A percentile compares a stretch with the other conserved stretches of the same genome.
These are phyloP conservation scores for Lactarius akahatsu DNA, from an alignment of 768 basidiomycete species.

Conservation along the genomic window DNA sequence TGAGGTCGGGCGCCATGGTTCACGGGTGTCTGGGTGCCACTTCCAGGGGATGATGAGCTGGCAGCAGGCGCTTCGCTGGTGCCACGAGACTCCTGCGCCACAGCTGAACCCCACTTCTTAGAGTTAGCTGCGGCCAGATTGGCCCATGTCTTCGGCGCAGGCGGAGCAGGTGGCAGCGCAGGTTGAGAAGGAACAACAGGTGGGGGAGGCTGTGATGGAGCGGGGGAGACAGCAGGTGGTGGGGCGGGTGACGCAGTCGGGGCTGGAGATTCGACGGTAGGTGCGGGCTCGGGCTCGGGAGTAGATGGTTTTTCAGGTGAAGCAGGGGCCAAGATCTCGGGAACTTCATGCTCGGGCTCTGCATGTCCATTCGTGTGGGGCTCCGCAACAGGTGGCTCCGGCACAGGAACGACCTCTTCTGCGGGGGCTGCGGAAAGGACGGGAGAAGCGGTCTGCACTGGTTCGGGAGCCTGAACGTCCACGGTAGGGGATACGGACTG, in stretches of 20 bases:
- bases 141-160: constrained; percentile 83
- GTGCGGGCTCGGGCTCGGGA: constrained; percentile 36
- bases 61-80: constrained; percentile 60
- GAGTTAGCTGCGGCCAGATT: constrained; percentile 81
- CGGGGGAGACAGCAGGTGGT: constrained; percentile 33
- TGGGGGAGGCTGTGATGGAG: constrained; percentile 26
- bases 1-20: constrained; percentile 38
- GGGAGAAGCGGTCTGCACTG: constrained; percentile 42
- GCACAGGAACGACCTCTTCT: constrained; percentile 37
- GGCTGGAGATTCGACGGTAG: constrained; percentile 33
- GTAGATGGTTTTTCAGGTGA: constrained; percentile 36
- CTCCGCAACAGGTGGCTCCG: constrained; percentile 33
- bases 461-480: constrained; percentile 34
- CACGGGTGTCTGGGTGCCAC: constrained; percentile 39
- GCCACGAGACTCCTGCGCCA: constrained; percentile 75
- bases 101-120: constrained; percentile 82
- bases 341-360: constrained; percentile 43
- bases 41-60: constrained; percentile 45
- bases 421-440: constrained; percentile 42
- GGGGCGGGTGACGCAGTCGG: constrained; percentile 35
- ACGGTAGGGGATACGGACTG: constrained; percentile 33
- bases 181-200: constrained; percentile 40
- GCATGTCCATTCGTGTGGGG: constrained; percentile 32
- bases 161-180: constrained; percentile 43
- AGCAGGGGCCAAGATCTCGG: constrained; percentile 34